phyloP scores from a whole-genome alignment of 2,329 filamentous ascomycete species.

The Exophiala sp. region DNA sequence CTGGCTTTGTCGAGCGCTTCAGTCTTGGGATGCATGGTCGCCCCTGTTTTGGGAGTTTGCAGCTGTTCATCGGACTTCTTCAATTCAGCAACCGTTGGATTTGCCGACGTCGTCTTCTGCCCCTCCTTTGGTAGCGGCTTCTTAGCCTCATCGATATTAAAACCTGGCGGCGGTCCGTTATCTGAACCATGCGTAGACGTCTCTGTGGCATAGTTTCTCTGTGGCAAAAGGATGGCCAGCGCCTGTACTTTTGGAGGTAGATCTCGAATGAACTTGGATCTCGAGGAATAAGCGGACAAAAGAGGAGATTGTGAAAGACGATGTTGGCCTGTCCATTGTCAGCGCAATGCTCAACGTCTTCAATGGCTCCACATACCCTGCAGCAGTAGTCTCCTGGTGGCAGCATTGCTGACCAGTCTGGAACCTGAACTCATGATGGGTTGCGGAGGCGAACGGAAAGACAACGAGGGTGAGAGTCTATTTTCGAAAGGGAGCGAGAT shows the following conservation, averaged over 20 bases:
- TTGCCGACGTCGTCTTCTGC: constrained; percentile 29
- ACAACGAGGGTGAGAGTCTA: constrained; percentile 1
- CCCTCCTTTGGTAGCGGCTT: constrained; percentile 67
- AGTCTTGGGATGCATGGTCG: constrained; percentile 47
- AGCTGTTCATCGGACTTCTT: constrained; percentile 32
- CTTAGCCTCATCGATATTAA: constrained; percentile 85
- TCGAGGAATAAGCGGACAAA: constrained; percentile 12
- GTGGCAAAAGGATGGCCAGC: constrained; percentile 56
- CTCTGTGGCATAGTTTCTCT: constrained; percentile 55
- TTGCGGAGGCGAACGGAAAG: constrained; percentile 1
- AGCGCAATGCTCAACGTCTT: constrained; percentile 1
- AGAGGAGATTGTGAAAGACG: constrained; percentile 16
- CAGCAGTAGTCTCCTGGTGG: constrained; percentile 24
- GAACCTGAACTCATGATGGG: constrained; percentile 26
- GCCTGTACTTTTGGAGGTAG: constrained; percentile 48
- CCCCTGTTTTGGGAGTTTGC: constrained; percentile 35
- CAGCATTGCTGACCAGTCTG: constrained; percentile 28
- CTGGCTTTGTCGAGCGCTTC: constrained; percentile 46
- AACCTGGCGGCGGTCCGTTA: constrained; percentile 76
- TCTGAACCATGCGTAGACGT: constrained; percentile 49
- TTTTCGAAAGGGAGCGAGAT: constrained; percentile 2
- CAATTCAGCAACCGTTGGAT: constrained; percentile 24
- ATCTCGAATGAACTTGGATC: constrained; percentile 18
- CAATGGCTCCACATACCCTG: constrained; percentile 16
- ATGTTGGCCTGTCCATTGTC: constrained; percentile 18